Percentiles rank a stretch among this genome's conserved stretches.
Evolutionary conservation across 2,329 filamentous ascomycete species (phyloP).

Genomic region (Cordyceps javanica): DNA sequence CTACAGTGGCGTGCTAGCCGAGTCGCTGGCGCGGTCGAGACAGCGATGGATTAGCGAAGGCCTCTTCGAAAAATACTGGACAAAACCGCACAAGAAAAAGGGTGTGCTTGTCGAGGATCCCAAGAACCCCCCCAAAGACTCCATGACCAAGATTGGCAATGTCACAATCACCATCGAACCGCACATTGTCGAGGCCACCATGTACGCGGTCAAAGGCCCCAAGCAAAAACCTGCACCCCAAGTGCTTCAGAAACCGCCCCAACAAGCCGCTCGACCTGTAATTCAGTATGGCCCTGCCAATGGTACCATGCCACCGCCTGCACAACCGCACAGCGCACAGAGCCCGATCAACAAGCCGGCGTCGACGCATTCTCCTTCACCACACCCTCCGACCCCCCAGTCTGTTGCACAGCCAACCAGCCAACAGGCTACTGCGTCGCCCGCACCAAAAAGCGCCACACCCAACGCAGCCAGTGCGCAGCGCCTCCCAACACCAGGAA

Average conservation of each 20-base stretch:
- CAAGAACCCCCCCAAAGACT: slow-evolving; percentile 63
- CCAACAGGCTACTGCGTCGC: slow-evolving; percentile 1
- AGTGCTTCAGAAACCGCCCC: slow-evolving; percentile 17
- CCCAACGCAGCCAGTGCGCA: background rate
- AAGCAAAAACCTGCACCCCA: slow-evolving; percentile 36
- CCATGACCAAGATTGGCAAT: slow-evolving; percentile 66
- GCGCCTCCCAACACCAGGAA: slow-evolving; percentile 9
- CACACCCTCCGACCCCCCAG: background rate
- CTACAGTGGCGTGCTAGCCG: slow-evolving; percentile 63
- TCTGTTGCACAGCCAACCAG: background rate
- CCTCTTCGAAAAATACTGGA: slow-evolving; percentile 73
- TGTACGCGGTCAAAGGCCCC: slow-evolving; percentile 65
- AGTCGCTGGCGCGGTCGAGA: slow-evolving; percentile 68
- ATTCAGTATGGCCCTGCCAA: slow-evolving; percentile 62
- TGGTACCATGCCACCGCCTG: slow-evolving; percentile 52
- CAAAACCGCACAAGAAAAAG: slow-evolving; percentile 64
- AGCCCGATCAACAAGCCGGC: slow-evolving; percentile 11
- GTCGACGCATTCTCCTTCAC: slow-evolving; percentile 3
- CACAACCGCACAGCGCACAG: slow-evolving; percentile 22
- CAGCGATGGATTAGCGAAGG: slow-evolving; percentile 66
- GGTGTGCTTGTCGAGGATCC: slow-evolving; percentile 56
- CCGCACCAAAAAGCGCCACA: background rate
- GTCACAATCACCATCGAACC: slow-evolving; percentile 73
- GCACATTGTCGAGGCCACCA: slow-evolving; percentile 69
- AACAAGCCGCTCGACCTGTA: slow-evolving; percentile 40